These are phyloP conservation scores for Pelargonium myrrhifolium DNA, from an alignment of 441 rosid species.

Conservation along the genomic window DNA sequence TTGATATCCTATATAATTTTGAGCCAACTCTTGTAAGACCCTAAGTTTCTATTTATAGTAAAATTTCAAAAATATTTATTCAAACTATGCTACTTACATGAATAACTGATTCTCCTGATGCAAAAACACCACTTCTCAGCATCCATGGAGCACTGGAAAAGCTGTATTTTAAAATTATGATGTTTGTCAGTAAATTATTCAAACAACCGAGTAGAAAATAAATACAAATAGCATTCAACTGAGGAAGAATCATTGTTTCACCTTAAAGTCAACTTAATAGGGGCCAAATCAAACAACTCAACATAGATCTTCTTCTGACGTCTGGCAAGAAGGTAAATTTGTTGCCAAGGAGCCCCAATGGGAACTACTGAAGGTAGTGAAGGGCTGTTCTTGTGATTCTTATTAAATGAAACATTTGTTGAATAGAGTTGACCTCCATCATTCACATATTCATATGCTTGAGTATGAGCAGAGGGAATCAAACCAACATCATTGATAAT, in stretches of 20 bases:
- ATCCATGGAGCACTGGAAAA: conserved; percentile 97
- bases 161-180: conserved; percentile 38
- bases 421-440: conserved; percentile 31
- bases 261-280: conserved; percentile 79
- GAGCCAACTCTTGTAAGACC: neutral
- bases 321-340: conserved; percentile 72
- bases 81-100: conserved; percentile 52
- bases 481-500: conserved; percentile 34
- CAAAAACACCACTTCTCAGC: conserved; percentile 64
- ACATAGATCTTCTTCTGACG: conserved; percentile 79
- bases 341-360: conserved; percentile 98
- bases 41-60: neutral
- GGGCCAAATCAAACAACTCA: conserved; percentile 74
- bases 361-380: conserved; percentile 69
- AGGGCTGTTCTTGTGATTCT: conserved; percentile 33
- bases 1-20: too few species aligned
- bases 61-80: conserved; percentile 2
- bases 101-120: conserved; percentile 77
- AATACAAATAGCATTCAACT: neutral
- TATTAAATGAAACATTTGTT: conserved; percentile 28
- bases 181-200: conserved; percentile 25
- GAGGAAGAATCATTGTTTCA: conserved; percentile 15
- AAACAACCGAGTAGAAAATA: conserved; percentile 16
- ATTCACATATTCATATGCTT: conserved; percentile 26
- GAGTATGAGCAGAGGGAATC: conserved; percentile 19